Evolutionary conservation across 371 early-diverging fungal genomes (phyloP).

Genomic region (Syncephalastrum racemosum): DNA sequence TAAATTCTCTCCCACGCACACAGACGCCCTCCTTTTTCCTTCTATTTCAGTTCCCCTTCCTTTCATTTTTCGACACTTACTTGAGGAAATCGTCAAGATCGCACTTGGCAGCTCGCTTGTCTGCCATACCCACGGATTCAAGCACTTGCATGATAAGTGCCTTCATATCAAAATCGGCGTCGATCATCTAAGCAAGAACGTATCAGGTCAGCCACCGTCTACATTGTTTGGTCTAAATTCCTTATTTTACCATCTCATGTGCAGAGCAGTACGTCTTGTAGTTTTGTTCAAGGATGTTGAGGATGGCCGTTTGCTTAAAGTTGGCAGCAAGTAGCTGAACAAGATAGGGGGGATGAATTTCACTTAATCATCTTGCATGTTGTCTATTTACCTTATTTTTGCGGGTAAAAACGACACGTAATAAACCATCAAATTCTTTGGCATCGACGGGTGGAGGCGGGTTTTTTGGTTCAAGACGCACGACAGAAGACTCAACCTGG

Average conservation of each 20-base stretch:
- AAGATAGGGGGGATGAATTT: conserved; percentile 1
- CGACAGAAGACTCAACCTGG: conserved; percentile 97
- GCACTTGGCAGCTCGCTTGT: conserved; percentile 88
- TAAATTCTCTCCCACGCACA: conserved; percentile 23
- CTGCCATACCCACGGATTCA: conserved; percentile 64
- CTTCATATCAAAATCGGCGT: conserved; percentile 85
- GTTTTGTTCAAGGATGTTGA: conserved; percentile 91
- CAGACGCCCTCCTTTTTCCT: not conserved
- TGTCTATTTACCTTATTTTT: conserved; percentile 83
- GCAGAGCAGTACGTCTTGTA: conserved; percentile 90
- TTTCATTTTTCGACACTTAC: conserved; percentile 31
- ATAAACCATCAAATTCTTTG: conserved; percentile 97
- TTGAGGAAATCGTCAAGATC: conserved; percentile 90
- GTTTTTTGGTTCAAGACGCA: conserved; percentile 92
- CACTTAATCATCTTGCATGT: not conserved
- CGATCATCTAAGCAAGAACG: conserved; percentile 62
- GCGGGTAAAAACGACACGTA: conserved; percentile 94
- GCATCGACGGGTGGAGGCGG: conserved; percentile 95
- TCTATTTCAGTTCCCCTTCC: not conserved
- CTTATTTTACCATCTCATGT: conserved; percentile 59
- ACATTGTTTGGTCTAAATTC: not conserved
- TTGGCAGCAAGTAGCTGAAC: conserved; percentile 78
- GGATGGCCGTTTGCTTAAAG: conserved; percentile 85
- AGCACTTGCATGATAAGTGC: conserved; percentile 70
- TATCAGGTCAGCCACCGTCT: not conserved